Evolutionary conservation across 805 yeast genomes (phyloP), one percentile per base, ranked within the genome.

Genomic region (Hermanozyma aechmeae): DNA sequence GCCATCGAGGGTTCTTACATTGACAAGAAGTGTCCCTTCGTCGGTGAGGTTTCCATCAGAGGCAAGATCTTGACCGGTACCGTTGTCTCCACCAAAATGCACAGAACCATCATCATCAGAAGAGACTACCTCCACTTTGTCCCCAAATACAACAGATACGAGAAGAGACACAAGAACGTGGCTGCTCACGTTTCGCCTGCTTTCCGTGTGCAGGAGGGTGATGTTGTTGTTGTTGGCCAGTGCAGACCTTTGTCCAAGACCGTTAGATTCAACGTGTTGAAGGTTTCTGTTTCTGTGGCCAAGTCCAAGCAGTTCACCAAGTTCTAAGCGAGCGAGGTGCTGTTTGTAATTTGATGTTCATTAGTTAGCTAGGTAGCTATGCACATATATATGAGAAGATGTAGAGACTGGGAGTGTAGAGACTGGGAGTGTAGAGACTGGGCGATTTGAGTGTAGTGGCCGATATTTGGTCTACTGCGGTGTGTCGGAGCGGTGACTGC

Each of bases 161-260:
- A 92, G 78, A 92, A 92, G 84, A 86, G 99, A 78, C 99, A 92
- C 84, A 92, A 92, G 92, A 92, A 92, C 81, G 78, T 92, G 46
- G 93, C 99, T 67, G 99, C 96, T 58, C 99, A 92, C 76, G 84
- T 92, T 60, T 89, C 97, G 50, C 99, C 99, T 73, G 97, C 97
- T 71, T 92, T 92, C 97, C 93, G 99, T 76, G 96, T 89, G 56
- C 73, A 73, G 67, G 97, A 87, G 68, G 99, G 98, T 79, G 99
- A 92, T 65, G 74, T 81, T 50, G 98, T 92, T 59, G 87, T 95
- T 56, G 96, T 92, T 69, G 99, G 99, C 68, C 98, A 92, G 77
- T 92, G 98, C 82, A 89, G 98, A 80, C 99, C 99, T 61, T 73
- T 92, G 67, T 92, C 98, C 60, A 92, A 92, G 76, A 92, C 99